These are phyloP conservation scores for Hypoxylon sp. DNA, from an alignment of 2,329 filamentous ascomycete species.

Conservation along the genomic window DNA sequence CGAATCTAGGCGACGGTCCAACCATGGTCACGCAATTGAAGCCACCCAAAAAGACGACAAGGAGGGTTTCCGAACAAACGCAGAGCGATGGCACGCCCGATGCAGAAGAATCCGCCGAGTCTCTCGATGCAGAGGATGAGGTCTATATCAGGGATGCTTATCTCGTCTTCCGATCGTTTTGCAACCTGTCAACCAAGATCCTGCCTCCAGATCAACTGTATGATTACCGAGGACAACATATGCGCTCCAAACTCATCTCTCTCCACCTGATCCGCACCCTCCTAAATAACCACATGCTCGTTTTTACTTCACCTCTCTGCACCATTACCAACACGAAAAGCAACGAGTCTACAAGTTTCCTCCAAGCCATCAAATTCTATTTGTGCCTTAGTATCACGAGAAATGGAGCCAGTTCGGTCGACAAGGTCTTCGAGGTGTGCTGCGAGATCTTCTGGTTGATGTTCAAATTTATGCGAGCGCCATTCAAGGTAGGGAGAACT, in stretches of 20 bases:
- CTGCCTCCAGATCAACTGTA: constrained; percentile 91
- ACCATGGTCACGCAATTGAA: constrained; percentile 77
- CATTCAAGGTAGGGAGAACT: constrained; percentile 81
- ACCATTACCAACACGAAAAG: constrained; percentile 93
- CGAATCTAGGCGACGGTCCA: constrained; percentile 75
- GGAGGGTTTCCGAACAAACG: constrained; percentile 68
- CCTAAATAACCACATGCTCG: constrained; percentile 90
- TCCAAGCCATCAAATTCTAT: constrained; percentile 97
- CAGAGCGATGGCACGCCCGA: constrained; percentile 68
- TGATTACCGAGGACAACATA: constrained; percentile 92
- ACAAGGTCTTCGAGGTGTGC: constrained; percentile 93
- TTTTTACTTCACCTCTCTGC: constrained; percentile 92
- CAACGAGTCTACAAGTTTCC: constrained; percentile 88
- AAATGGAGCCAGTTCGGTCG: constrained; percentile 94
- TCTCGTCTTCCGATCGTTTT: constrained; percentile 96
- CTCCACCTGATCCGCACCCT: constrained; percentile 96
- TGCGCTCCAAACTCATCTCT: constrained; percentile 96
- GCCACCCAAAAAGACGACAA: constrained; percentile 59
- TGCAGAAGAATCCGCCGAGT: constrained; percentile 71
- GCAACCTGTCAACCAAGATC: constrained; percentile 95
- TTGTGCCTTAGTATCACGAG: constrained; percentile 94
- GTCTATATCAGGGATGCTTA: constrained; percentile 98
- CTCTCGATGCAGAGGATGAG: constrained; percentile 84
- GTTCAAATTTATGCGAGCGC: constrained; percentile 91
- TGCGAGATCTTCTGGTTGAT: constrained; percentile 99